phyloP scores from a whole-genome alignment of 176 grass and related monocot species.

The Juncus effusus region DNA sequence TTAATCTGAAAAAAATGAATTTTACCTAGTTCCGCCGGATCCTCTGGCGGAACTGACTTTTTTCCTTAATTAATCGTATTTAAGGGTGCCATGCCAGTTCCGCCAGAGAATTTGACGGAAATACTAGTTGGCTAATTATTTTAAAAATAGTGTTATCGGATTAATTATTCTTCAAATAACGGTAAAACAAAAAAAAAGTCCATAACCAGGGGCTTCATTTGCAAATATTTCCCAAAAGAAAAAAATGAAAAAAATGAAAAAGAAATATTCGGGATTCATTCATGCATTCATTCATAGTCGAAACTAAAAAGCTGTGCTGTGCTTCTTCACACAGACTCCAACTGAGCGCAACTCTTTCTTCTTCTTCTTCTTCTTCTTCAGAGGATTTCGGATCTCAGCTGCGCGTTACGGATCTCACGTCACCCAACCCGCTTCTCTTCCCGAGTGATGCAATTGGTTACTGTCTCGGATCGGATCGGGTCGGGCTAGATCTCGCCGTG shows the following conservation, averaged over 20 bases:
- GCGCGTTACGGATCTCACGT: background rate
- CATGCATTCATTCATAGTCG: background rate
- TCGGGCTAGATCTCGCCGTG: conserved; percentile 19
- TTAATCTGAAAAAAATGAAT: too few species aligned
- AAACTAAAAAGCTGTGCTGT: conserved; percentile 1
- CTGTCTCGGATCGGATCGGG: conserved; percentile 18
- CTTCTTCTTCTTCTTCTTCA: background rate
- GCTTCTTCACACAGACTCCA: conserved; percentile 13
- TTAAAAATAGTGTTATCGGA: too few species aligned
- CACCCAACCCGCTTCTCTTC: background rate
- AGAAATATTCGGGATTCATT: background rate
- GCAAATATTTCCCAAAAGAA: background rate
- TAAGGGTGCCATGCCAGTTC: too few species aligned
- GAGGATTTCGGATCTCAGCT: background rate
- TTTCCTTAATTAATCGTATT: too few species aligned
- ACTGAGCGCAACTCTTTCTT: background rate
- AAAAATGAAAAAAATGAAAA: background rate
- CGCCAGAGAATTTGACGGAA: too few species aligned
- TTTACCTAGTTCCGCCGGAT: too few species aligned
- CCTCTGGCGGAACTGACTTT: too few species aligned
- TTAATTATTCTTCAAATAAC: background rate
- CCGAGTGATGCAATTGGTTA: conserved; percentile 19
- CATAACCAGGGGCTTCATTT: background rate
- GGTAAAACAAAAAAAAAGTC: background rate
- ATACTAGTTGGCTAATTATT: too few species aligned